These are phyloP conservation scores for Bothriochloa decipiens DNA, from an alignment of 176 grass and related monocot genomes.

Conservation along the genomic window DNA sequence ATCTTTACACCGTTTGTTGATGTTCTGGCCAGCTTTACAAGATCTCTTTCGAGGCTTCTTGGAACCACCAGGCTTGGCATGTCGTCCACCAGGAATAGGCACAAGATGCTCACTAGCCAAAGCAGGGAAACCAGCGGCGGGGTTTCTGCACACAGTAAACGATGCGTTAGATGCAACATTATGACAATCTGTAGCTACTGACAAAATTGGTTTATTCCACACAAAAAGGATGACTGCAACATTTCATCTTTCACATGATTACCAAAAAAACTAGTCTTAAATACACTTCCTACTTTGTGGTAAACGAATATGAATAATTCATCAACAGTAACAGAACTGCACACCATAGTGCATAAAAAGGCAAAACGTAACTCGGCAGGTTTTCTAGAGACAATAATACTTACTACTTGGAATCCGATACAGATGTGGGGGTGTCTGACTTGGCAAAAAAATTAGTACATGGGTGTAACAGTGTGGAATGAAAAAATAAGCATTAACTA, in stretches of 20 bases:
- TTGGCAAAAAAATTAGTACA: background rate
- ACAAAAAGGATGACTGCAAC: background rate
- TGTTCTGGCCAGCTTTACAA: background rate
- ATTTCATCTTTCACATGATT: background rate
- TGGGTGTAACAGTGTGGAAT: background rate
- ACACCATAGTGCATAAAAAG: background rate
- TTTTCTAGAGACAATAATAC: background rate
- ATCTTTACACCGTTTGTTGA: background rate
- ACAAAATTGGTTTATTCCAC: background rate
- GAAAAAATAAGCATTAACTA: background rate
- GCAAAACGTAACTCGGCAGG: background rate
- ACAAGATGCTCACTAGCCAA: conserved; percentile 83
- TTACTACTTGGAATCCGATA: background rate
- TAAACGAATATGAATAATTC: background rate
- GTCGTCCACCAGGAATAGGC: conserved; percentile 61
- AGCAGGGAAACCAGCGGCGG: conserved; percentile 98
- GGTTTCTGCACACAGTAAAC: conserved; percentile 74
- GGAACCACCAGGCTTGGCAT: conserved; percentile 12
- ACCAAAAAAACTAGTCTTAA: background rate
- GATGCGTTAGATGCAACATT: background rate
- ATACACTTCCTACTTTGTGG: background rate
- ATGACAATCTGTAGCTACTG: background rate
- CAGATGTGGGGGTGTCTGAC: background rate
- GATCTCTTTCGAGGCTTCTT: conserved; percentile 28
- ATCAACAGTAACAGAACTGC: background rate